phyloP scores from a whole-genome alignment of 2,329 filamentous ascomycete species.

The Aspergillus amoenus region DNA sequence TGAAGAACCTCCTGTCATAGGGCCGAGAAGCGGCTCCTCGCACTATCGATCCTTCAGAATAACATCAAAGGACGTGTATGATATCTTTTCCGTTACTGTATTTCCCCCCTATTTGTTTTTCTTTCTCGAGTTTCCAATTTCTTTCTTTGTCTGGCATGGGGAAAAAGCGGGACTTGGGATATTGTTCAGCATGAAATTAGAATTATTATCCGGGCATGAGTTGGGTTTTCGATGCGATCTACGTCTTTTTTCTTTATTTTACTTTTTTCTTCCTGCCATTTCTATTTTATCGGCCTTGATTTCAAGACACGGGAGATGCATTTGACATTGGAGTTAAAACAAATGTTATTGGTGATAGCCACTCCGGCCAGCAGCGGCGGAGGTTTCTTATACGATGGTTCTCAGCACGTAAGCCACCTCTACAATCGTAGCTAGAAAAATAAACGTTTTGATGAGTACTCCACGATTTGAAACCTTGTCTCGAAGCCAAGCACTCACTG shows the following conservation, averaged over 20 bases:
- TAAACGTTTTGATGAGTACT: neutral
- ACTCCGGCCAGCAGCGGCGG: neutral
- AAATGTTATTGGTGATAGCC: neutral
- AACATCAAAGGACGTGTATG: conserved; percentile 16
- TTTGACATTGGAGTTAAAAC: conserved; percentile 7
- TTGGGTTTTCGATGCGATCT: neutral
- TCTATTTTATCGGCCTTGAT: neutral
- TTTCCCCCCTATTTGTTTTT: conserved; percentile 3
- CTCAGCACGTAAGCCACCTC: neutral
- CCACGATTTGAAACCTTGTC: neutral
- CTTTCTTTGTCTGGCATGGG: conserved; percentile 9
- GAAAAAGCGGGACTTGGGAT: conserved; percentile 16
- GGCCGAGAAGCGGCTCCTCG: neutral
- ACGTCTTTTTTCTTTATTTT: neutral
- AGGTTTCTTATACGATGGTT: neutral
- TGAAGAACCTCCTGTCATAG: conserved; percentile 71
- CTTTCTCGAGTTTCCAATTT: conserved; percentile 6
- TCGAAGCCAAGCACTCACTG: neutral
- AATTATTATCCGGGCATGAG: conserved; percentile 3
- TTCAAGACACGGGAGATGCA: neutral
- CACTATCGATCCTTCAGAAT: neutral
- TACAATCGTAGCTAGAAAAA: neutral
- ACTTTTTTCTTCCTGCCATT: neutral
- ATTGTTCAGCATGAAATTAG: conserved; percentile 15
- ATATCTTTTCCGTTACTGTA: conserved; percentile 14